phyloP scores from a whole-genome alignment of 225 moss, liverwort and hornwort species.

The Physcomitrium patens region DNA sequence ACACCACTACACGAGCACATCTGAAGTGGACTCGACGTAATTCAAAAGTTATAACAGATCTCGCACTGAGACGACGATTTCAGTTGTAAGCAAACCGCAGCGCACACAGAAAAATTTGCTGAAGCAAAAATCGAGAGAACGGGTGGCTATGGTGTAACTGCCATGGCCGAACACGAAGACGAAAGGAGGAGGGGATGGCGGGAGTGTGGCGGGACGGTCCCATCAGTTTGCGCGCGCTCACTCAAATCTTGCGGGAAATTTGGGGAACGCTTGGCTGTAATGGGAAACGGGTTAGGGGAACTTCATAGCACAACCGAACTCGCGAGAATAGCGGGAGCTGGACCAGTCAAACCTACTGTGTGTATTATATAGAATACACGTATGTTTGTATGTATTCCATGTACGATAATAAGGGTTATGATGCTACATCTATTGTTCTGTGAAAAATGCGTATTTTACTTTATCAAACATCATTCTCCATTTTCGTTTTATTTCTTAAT shows the following conservation, averaged over 20 bases:
- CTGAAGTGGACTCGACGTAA: not conserved
- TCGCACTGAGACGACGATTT: not conserved
- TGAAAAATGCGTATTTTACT: too few relatives aligned
- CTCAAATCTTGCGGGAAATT: slow-evolving; percentile 27
- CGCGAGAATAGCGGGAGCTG: too few relatives aligned
- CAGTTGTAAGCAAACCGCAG: not conserved
- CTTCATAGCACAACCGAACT: too few relatives aligned
- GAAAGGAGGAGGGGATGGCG: not conserved
- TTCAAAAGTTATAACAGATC: not conserved
- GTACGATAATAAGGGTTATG: too few relatives aligned
- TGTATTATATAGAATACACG: too few relatives aligned
- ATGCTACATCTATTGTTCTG: too few relatives aligned
- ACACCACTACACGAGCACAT: not conserved
- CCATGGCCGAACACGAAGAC: not conserved
- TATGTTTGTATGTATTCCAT: too few relatives aligned
- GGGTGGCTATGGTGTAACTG: slow-evolving; percentile 15
- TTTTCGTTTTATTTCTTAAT: too few relatives aligned
- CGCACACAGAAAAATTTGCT: not conserved
- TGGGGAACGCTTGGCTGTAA: not conserved
- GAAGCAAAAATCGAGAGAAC: not conserved
- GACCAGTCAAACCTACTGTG: too few relatives aligned
- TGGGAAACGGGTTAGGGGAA: not conserved
- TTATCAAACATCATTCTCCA: too few relatives aligned
- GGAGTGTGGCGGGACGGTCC: not conserved
- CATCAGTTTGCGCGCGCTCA: slow-evolving; percentile 31